Conservation (phyloP, 257 asterid species). For the Solanum neorickii region DNA sequence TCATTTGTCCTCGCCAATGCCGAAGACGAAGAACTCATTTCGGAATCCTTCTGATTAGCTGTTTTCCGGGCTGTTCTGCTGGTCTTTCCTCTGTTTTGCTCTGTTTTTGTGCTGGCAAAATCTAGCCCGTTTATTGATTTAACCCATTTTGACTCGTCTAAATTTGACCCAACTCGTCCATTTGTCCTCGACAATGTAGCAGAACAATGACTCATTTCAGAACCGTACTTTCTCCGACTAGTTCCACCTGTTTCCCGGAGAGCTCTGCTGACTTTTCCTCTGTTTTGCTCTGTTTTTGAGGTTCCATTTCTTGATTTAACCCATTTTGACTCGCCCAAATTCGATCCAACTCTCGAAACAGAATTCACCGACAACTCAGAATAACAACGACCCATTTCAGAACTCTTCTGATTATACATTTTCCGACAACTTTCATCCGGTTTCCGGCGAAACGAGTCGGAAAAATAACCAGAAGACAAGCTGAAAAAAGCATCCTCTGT, state of each 20-base stretch:
- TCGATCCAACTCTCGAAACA: not conserved
- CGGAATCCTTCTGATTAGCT: conserved; percentile 10
- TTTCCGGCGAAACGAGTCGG: conserved; percentile 39
- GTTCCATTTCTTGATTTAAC: not conserved
- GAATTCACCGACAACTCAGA: conserved; percentile 8
- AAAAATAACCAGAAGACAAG: conserved; percentile 37
- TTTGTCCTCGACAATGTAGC: not conserved
- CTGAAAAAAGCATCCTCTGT: conserved; percentile 31
- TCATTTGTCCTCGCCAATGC: not conserved
- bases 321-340: not conserved
- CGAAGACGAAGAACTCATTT: conserved; percentile 14
- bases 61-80: not conserved
- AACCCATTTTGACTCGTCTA: not conserved
- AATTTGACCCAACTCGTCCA: not conserved
- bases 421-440: conserved; percentile 2
- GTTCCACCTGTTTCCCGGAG: not conserved
- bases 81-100: not conserved
- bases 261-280: not conserved
- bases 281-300: not conserved
- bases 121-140: not conserved
- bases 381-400: conserved; percentile 17
- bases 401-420: conserved; percentile 16
- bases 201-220: conserved; percentile 15
- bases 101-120: not conserved
- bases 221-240: not conserved